phyloP scores from a whole-genome alignment of 768 basidiomycete species.

The Trametopsis cervina region DNA sequence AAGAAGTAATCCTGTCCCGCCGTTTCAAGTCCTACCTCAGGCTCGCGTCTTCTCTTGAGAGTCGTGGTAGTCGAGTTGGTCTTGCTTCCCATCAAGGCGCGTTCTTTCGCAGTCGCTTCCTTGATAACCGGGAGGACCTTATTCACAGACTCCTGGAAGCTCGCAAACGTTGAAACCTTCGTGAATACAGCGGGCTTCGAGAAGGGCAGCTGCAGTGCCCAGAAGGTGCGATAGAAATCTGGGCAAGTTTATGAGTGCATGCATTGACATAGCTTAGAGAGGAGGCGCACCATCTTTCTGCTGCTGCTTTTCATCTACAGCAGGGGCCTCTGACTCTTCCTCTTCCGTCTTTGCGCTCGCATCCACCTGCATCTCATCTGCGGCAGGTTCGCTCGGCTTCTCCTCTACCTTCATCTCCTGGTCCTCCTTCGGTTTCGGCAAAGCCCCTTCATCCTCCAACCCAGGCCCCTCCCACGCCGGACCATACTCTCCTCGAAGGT shows the following conservation, averaged over 20 bases:
- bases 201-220: slow-evolving; percentile 83
- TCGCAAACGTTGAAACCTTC: slow-evolving; percentile 42
- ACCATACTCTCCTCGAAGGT: slow-evolving; percentile 83
- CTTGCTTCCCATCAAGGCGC: slow-evolving; percentile 80
- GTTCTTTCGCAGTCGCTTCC: slow-evolving; percentile 83
- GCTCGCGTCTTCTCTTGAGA: slow-evolving; percentile 64
- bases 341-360: slow-evolving; percentile 22
- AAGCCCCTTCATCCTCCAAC: slow-evolving; percentile 19
- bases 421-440: slow-evolving; percentile 18
- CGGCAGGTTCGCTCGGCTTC: slow-evolving; percentile 23
- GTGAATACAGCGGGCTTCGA: slow-evolving; percentile 73
- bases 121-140: slow-evolving; percentile 74
- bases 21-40: slow-evolving; percentile 40
- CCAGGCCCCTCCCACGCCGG: slow-evolving; percentile 67
- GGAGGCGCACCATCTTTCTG: slow-evolving; percentile 52
- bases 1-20: slow-evolving; percentile 75
- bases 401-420: slow-evolving; percentile 25
- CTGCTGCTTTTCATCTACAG: slow-evolving; percentile 31
- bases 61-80: slow-evolving; percentile 23
- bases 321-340: slow-evolving; percentile 10
- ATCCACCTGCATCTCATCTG: slow-evolving; percentile 62
- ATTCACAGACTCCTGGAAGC: slow-evolving; percentile 66
- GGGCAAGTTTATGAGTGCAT: not conserved
- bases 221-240: slow-evolving; percentile 87
- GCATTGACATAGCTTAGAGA: not conserved